These are phyloP conservation scores for Cercospora sp. DNA, from an alignment of 2,329 filamentous ascomycete species.

Conservation along the genomic window DNA sequence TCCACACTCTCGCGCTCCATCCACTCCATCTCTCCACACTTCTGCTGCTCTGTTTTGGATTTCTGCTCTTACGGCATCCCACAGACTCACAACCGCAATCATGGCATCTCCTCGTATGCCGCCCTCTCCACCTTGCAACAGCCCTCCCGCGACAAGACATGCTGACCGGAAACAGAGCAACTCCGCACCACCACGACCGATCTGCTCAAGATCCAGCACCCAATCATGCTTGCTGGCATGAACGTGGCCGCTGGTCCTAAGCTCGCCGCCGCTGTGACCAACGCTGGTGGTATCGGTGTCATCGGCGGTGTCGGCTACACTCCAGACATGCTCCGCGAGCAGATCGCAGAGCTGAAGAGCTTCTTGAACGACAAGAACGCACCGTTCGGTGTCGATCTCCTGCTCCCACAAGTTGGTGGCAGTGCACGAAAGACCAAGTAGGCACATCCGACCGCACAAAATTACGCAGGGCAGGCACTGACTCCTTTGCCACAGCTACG, in stretches of 20 bases:
- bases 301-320: constrained; percentile 96
- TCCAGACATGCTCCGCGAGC: constrained; percentile 93
- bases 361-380: constrained; percentile 86
- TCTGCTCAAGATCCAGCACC: constrained; percentile 97
- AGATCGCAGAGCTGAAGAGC: constrained; percentile 91
- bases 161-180: constrained; percentile 60
- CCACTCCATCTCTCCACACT: neutral
- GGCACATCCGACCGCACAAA: constrained; percentile 18
- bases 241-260: constrained; percentile 97
- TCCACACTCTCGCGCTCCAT: neutral
- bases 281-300: constrained; percentile 93
- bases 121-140: constrained; percentile 6
- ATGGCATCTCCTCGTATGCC: constrained; percentile 79
- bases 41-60: neutral
- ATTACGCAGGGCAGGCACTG: neutral
- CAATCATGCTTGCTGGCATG: constrained; percentile 94
- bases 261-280: constrained; percentile 93
- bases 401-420: constrained; percentile 92
- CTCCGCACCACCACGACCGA: constrained; percentile 91
- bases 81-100: constrained; percentile 31
- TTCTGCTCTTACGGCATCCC: neutral
- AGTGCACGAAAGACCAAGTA: constrained; percentile 93
- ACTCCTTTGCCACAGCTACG: constrained; percentile 66
- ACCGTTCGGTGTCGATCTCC: constrained; percentile 90
- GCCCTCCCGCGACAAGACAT: neutral